These are phyloP conservation scores for Tephrocybe sp. DNA, from an alignment of 768 basidiomycete species.

Conservation along the genomic window DNA sequence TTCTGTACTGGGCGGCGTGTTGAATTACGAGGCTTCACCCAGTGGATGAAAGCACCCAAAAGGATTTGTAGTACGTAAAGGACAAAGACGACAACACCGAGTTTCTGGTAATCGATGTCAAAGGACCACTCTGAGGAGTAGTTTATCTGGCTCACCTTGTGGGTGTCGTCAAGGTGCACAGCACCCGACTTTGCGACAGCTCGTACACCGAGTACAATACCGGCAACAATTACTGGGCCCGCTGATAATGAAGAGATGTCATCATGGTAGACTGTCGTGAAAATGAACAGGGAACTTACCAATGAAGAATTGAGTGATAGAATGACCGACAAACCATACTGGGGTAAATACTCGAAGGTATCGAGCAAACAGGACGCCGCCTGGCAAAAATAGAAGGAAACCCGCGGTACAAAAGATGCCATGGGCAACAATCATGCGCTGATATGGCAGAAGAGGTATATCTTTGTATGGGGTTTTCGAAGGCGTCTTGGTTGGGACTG, in stretches of 20 bases:
- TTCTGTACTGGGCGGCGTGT: conserved; percentile 50
- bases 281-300: conserved; percentile 29
- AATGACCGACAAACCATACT: conserved; percentile 56
- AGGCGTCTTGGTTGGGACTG: conserved; percentile 17
- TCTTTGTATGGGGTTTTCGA: conserved; percentile 20
- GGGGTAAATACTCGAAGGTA: conserved; percentile 48
- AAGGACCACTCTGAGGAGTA: background rate
- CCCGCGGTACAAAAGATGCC: conserved; percentile 50
- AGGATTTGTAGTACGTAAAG: conserved; percentile 49
- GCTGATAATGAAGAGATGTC: conserved; percentile 25
- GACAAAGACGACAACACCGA: conserved; percentile 49
- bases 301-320: conserved; percentile 46
- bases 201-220: conserved; percentile 43
- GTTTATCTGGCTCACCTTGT: conserved; percentile 39
- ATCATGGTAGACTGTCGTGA: conserved; percentile 13
- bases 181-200: conserved; percentile 34
- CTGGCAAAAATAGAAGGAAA: conserved; percentile 53
- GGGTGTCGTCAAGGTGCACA: conserved; percentile 41
- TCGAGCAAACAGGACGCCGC: conserved; percentile 54
- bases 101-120: conserved; percentile 32
- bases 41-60: conserved; percentile 56
- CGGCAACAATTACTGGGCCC: conserved; percentile 42
- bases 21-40: conserved; percentile 40
- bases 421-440: conserved; percentile 56
- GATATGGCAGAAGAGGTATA: conserved; percentile 42